phyloP scores from a whole-genome alignment of 2,329 filamentous ascomycete species.

The Ophiostoma pallidulum region DNA sequence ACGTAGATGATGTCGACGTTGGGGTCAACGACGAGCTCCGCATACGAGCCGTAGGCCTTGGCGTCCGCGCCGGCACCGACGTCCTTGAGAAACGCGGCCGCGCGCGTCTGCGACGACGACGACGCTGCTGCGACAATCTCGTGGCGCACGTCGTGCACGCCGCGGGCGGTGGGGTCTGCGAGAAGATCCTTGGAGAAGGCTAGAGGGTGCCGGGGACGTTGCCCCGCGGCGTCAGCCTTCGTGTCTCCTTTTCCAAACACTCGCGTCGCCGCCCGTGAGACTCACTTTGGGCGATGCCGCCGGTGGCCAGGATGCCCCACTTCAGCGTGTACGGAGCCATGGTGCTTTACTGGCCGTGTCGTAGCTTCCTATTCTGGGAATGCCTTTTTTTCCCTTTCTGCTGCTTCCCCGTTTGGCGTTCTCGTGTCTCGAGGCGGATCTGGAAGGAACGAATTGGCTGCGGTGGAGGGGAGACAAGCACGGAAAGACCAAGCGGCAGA shows the following conservation, averaged over 20 bases:
- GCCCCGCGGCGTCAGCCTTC: no score
- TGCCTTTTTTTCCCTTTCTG: not conserved
- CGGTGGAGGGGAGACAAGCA: not conserved
- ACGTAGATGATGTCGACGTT: constrained; percentile 82
- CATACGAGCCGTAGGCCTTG: constrained; percentile 70
- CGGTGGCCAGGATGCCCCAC: constrained; percentile 55
- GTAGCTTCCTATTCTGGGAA: constrained; percentile 10
- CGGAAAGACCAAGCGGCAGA: no score
- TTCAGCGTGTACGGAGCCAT: constrained; percentile 36
- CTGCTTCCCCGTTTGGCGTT: no score
- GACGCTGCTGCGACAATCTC: constrained; percentile 72
- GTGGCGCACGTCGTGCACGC: constrained; percentile 64
- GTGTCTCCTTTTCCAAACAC: no score
- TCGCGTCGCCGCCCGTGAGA: constrained; percentile 2
- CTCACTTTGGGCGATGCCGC: constrained; percentile 48
- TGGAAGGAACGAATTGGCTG: not conserved
- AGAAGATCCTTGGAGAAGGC: constrained; percentile 71
- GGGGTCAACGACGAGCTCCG: constrained; percentile 67
- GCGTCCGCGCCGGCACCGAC: constrained; percentile 56
- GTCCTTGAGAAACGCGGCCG: constrained; percentile 62
- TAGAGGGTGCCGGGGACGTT: no score
- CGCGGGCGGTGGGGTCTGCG: constrained; percentile 59
- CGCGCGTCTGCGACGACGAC: constrained; percentile 60
- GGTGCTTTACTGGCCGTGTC: constrained; percentile 2
- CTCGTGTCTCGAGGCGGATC: not conserved